Conservation (phyloP, 2,329 filamentous ascomycete genomes). For the Penicillium sp. region DNA sequence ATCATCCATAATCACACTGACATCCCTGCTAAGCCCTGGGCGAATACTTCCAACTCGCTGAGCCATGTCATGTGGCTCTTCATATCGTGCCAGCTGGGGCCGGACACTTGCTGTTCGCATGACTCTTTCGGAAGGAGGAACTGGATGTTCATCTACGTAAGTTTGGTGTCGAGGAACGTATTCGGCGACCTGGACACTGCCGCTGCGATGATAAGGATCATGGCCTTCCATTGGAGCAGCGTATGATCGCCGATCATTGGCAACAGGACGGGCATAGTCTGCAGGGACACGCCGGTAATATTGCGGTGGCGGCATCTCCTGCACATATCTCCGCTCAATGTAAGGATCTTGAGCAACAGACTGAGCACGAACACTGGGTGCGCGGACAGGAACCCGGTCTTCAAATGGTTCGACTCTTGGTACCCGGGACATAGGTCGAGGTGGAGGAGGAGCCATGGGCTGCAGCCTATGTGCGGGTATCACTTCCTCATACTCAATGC, state of each 20-base stretch:
- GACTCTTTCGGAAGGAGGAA: constrained; percentile 60
- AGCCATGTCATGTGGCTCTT: constrained; percentile 44
- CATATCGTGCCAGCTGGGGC: constrained; percentile 53
- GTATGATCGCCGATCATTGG: constrained; percentile 38
- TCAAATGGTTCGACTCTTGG: constrained; percentile 40
- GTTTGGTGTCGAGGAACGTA: constrained; percentile 42
- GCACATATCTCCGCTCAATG: constrained; percentile 44
- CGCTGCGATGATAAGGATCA: constrained; percentile 40
- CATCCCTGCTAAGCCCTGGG: constrained; percentile 43
- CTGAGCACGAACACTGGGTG: constrained; percentile 42
- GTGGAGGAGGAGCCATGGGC: constrained; percentile 39
- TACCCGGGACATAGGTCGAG: constrained; percentile 37
- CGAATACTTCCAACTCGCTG: constrained; percentile 49
- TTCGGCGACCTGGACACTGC: constrained; percentile 48
- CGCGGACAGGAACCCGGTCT: constrained; percentile 35
- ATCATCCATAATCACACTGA: constrained; percentile 49
- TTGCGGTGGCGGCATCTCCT: constrained; percentile 50
- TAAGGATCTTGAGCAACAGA: constrained; percentile 50
- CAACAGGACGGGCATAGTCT: constrained; percentile 39
- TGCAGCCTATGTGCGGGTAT: constrained; percentile 45
- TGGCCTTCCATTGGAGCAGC: constrained; percentile 38
- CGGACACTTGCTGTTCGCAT: constrained; percentile 63
- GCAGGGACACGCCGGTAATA: constrained; percentile 45
- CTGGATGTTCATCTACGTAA: constrained; percentile 68
- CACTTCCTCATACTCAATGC: constrained; percentile 73